A percentile compares a stretch with the other conserved stretches of the same genome.
phyloP scores from a whole-genome alignment of 805 yeast genomes.

The Starmera caribaea region DNA sequence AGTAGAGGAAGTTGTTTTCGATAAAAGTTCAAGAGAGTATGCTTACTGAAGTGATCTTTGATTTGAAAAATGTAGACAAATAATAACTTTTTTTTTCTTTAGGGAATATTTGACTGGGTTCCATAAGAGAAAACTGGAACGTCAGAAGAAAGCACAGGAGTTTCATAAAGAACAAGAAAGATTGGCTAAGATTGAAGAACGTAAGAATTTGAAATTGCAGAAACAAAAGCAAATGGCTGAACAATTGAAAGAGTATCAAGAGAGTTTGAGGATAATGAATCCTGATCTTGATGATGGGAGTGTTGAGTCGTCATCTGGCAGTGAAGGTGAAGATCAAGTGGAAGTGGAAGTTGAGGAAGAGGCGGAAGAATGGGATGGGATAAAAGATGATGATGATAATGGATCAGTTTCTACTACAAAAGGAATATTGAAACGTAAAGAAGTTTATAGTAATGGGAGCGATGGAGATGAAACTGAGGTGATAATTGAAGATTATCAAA shows the following conservation, averaged over 20 bases:
- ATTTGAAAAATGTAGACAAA: neutral
- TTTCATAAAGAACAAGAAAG: constrained; percentile 71
- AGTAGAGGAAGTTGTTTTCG: constrained; percentile 80
- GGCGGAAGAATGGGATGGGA: constrained; percentile 31
- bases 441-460: constrained; percentile 18
- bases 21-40: constrained; percentile 57
- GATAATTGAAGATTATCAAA: constrained; percentile 38
- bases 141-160: constrained; percentile 80
- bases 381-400: constrained; percentile 19
- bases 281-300: constrained; percentile 6
- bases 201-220: constrained; percentile 63
- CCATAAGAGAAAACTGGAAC: constrained; percentile 83
- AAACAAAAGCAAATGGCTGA: constrained; percentile 55
- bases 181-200: constrained; percentile 61
- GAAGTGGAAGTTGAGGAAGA: constrained; percentile 12
- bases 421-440: constrained; percentile 8
- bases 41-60: constrained; percentile 6
- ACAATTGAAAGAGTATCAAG: constrained; percentile 50
- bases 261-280: constrained; percentile 24
- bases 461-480: constrained; percentile 33
- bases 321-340: constrained; percentile 2
- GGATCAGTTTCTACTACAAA: constrained; percentile 11
- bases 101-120: constrained; percentile 85
- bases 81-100: constrained; percentile 1
- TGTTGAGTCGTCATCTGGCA: constrained; percentile 11